phyloP scores from a whole-genome alignment of 2,329 filamentous ascomycete species.

The Neofusicoccum laricinum region DNA sequence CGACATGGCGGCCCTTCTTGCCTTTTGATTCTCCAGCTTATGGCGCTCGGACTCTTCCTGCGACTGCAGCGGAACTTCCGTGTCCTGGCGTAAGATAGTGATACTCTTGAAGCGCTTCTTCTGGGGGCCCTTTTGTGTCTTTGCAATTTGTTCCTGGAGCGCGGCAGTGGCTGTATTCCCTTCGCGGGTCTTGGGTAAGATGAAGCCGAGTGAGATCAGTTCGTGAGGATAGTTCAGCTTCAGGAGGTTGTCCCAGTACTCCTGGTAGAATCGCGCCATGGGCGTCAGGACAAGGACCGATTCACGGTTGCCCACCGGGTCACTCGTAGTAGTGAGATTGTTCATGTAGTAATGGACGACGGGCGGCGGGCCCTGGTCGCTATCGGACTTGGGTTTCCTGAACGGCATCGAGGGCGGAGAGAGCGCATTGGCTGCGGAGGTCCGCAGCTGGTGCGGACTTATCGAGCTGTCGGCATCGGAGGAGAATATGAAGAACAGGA shows the following conservation, averaged over 20 bases:
- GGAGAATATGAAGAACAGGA: slow-evolving; percentile 52
- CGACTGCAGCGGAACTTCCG: slow-evolving; percentile 74
- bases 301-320: slow-evolving; percentile 76
- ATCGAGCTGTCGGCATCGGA: slow-evolving; percentile 53
- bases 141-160: slow-evolving; percentile 79
- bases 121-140: slow-evolving; percentile 79
- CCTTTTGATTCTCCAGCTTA: slow-evolving; percentile 87
- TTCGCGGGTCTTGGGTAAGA: slow-evolving; percentile 89
- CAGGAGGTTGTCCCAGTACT: slow-evolving; percentile 92
- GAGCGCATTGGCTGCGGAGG: slow-evolving; percentile 65
- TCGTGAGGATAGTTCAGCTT: slow-evolving; percentile 86
- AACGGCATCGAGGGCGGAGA: slow-evolving; percentile 74
- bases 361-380: slow-evolving; percentile 65
- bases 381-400: slow-evolving; percentile 60
- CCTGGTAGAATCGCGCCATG: slow-evolving; percentile 87
- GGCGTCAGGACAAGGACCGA: slow-evolving; percentile 89
- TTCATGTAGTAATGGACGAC: slow-evolving; percentile 94
- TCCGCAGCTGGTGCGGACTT: slow-evolving; percentile 50
- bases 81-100: slow-evolving; percentile 93
- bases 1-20: slow-evolving; percentile 82
- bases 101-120: slow-evolving; percentile 86
- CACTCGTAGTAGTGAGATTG: slow-evolving; percentile 78
- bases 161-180: slow-evolving; percentile 82
- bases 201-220: slow-evolving; percentile 91
- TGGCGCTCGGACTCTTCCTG: slow-evolving; percentile 88